Conservation (phyloP, 129 eudicot species). For the Oenanthe sinensis region DNA sequence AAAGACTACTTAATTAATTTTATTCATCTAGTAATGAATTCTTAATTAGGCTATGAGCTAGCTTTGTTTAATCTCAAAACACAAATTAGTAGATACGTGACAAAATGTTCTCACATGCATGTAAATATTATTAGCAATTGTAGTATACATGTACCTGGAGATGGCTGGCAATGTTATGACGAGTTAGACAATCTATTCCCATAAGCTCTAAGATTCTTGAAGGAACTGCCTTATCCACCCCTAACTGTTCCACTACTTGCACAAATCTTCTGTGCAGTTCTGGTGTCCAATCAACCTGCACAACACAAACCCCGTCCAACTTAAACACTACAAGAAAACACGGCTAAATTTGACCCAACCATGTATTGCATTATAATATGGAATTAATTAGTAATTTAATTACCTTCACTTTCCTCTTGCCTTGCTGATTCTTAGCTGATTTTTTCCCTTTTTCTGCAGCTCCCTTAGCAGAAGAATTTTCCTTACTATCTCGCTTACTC, state of each 20-base stretch:
- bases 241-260: slow-evolving; percentile 94
- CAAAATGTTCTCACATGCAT: no score
- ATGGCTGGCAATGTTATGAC: slow-evolving; percentile 99
- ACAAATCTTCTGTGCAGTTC: slow-evolving; percentile 90
- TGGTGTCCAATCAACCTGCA: slow-evolving; percentile 97
- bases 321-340: not conserved
- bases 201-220: slow-evolving; percentile 91
- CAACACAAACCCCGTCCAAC: not conserved
- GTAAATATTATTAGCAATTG: not conserved
- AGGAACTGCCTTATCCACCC: slow-evolving; percentile 99
- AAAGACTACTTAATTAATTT: no score
- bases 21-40: not conserved
- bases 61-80: not conserved
- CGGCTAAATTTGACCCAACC: not conserved
- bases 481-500: slow-evolving; percentile 28
- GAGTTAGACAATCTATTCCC: slow-evolving; percentile 94
- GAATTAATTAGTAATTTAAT: not conserved
- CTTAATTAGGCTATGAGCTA: not conserved
- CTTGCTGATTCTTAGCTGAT: slow-evolving; percentile 40
- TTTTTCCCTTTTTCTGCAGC: slow-evolving; percentile 31
- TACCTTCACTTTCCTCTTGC: slow-evolving; percentile 92
- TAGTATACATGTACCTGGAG: slow-evolving; percentile 47
- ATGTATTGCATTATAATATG: no score
- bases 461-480: slow-evolving; percentile 6
- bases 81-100: not conserved